These are phyloP conservation scores for Chrysosporium keratinophilum DNA, from an alignment of 2,329 filamentous ascomycete genomes.

Conservation along the genomic window DNA sequence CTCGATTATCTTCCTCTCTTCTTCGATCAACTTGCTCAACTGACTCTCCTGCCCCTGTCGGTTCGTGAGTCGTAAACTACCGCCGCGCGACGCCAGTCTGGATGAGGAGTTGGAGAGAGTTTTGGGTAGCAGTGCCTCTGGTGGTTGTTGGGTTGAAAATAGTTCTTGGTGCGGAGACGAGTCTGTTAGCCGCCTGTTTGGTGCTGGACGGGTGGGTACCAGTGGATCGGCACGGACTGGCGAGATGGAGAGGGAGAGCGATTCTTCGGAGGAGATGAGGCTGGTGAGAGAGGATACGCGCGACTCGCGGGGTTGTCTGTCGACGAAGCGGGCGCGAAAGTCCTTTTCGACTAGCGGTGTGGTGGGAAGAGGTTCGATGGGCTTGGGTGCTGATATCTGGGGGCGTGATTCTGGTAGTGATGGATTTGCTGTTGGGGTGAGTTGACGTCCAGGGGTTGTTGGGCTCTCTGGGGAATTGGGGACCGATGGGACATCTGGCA, in stretches of 20 bases:
- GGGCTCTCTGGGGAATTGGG: background rate
- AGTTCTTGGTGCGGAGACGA: background rate
- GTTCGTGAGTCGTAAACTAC: background rate
- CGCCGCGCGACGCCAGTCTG: background rate
- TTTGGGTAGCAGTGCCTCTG: background rate
- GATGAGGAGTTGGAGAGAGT: background rate
- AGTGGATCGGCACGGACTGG: background rate
- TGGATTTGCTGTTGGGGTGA: conserved; percentile 4
- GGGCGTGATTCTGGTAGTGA: background rate
- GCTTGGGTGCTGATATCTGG: background rate
- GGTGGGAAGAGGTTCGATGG: conserved; percentile 2
- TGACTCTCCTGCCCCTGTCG: conserved; percentile 17
- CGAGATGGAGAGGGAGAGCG: conserved; percentile 6
- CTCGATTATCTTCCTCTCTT: conserved; percentile 12
- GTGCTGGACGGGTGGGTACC: background rate
- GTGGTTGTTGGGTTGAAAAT: background rate
- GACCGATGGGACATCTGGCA: background rate
- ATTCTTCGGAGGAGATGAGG: conserved; percentile 11
- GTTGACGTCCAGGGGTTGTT: background rate
- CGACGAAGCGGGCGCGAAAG: conserved; percentile 31
- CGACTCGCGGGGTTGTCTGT: conserved; percentile 22
- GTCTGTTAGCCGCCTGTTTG: background rate
- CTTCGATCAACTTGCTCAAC: conserved; percentile 22
- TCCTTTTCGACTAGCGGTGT: conserved; percentile 28
- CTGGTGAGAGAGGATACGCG: conserved; percentile 16